phyloP scores from a whole-genome alignment of 2,329 filamentous ascomycete genomes.

The Iodosphaeria phyllophila region DNA sequence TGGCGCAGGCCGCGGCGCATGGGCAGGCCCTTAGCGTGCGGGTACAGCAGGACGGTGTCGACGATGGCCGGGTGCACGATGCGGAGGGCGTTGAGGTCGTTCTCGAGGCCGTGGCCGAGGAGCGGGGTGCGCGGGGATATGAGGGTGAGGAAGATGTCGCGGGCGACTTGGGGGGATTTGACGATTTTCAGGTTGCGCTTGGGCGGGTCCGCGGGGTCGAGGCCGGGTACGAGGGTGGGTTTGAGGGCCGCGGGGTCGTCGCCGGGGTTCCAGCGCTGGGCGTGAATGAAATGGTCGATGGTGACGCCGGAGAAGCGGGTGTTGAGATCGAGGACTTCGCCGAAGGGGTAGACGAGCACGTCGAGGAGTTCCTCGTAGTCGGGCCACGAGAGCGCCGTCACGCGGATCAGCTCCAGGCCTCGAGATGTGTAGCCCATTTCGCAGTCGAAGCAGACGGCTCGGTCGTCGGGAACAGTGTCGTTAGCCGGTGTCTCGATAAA shows the following conservation, averaged over 20 bases:
- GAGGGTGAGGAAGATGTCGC: conserved; percentile 57
- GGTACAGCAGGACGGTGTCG: conserved; percentile 73
- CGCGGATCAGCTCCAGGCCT: conserved; percentile 73
- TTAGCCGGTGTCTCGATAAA: conserved; percentile 65
- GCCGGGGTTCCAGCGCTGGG: conserved; percentile 32
- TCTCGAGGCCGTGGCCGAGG: conserved; percentile 87
- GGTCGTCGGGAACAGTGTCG: conserved; percentile 24
- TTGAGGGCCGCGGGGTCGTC: conserved; percentile 9
- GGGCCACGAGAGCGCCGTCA: conserved; percentile 84
- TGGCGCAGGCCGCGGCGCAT: conserved; percentile 59
- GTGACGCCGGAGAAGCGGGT: conserved; percentile 80
- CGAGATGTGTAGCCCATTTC: conserved; percentile 93
- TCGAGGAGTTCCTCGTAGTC: conserved; percentile 58
- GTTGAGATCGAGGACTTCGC: conserved; percentile 78
- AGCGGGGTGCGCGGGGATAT: conserved; percentile 64
- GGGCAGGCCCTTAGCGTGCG: conserved; percentile 60
- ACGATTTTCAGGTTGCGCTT: conserved; percentile 48
- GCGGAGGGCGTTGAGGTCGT: conserved; percentile 74
- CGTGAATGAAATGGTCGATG: conserved; percentile 55
- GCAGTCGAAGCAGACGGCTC: conserved; percentile 76
- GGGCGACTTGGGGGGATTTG: conserved; percentile 53
- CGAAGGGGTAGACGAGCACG: conserved; percentile 65
- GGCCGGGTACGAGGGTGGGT: conserved; percentile 8
- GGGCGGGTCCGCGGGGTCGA: conserved; percentile 8
- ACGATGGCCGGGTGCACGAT: conserved; percentile 72